Evolutionary conservation across 1,284 basidiomycete species (phyloP), one percentile per base, ranked within the genome.

Genomic region (Wolfiporia cocos): DNA sequence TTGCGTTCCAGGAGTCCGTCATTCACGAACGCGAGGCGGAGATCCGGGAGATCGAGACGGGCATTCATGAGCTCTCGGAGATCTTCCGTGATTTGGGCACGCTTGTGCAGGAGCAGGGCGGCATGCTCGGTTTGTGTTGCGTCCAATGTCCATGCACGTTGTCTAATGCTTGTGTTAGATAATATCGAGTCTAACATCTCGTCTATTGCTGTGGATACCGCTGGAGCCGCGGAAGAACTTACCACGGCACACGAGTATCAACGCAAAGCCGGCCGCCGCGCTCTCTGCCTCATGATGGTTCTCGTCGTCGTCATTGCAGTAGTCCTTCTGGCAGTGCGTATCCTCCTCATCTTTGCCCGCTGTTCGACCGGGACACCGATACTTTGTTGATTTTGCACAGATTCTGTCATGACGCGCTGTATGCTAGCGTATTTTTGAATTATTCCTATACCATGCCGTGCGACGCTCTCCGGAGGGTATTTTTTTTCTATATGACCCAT

Each of bases 71-170:
- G 62, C 70, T 99, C 35, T 85, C 92, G 37, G 92, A 97, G 64
- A 98, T 99, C 56, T 99, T 99, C 74, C 79, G 92, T 32, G 95
- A 99, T 65, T 68, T 99, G 28, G 94, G 94, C 29, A 93, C 92
- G 15, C 78, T 99, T 33, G 93, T 99, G 2, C 81, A 84, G 50
- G 92, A 98, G 59, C 96, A 99, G 62, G 94, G 95, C 6, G 81
- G 81, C 22, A 91, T 98, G 86, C 74, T 99, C 41, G 92, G 93
- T 95, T 48, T 47, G 86, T 28, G 26, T 3, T 20, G 17, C 31
- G n/a, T n/a, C n/a, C n/a, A n/a, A n/a, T n/a, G n/a, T n/a, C n/a
- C n/a, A n/a, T n/a, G n/a, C n/a, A n/a, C n/a, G n/a, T n/a, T n/a
- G n/a, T n/a, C n/a, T n/a, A n/a, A n/a, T n/a, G 19, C 26, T 26